Evolutionary conservation across 495 filamentous ascomycete species (phyloP), one percentile per base, ranked within the genome.

Genomic region (Cladorrhinum samala): DNA sequence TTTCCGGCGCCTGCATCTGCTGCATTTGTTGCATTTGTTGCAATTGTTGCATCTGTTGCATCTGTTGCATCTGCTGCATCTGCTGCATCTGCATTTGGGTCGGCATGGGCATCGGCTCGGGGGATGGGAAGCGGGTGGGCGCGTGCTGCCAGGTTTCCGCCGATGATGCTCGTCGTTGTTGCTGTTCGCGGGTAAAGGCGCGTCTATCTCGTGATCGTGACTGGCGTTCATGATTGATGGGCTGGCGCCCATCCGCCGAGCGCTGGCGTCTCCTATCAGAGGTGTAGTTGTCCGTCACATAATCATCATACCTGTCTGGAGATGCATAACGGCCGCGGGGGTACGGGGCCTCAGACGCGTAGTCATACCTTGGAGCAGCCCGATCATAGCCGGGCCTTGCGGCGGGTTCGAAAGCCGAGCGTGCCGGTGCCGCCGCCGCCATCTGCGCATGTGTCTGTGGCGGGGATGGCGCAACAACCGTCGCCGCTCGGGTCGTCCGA

Each of bases 401-500:
- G 11, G 61, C 57, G 2, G 68, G 63, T 17, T 59, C 59, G 20
- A 61, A 52, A 39, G 62, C 45, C 5, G 66, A 61, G 11, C 51
- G 54, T n/a, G 68, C 54, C 11, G 71, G 68, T 9, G 72, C 63
- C n/a, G 72, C 63, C n/a, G 71, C 62, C 6, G 49, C 60, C 19
- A 46, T 38, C 7, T 57, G 55, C 6, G 46, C 51, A 43, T 57
- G 58, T 19, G 54, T 23, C 45, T 61, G 65, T 20, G 61, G 69
- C 6, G 62, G 65, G 20, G 65, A 68, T 6, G 69, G 68, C 4
- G 67, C 64, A 11, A 69, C 60, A n/a, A 71, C 65, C 0, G 63
- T 72, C 37, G 68, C 69, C 17, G 72, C 62, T 45, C 72, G 65
- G 13, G 68, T 65, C n/a, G 40, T 44, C 20, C 72, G 63, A 55